Evolutionary conservation across 2,329 filamentous ascomycete species (phyloP), one percentile per base, ranked within the genome.

Genomic region (Curvularia verruculosa): DNA sequence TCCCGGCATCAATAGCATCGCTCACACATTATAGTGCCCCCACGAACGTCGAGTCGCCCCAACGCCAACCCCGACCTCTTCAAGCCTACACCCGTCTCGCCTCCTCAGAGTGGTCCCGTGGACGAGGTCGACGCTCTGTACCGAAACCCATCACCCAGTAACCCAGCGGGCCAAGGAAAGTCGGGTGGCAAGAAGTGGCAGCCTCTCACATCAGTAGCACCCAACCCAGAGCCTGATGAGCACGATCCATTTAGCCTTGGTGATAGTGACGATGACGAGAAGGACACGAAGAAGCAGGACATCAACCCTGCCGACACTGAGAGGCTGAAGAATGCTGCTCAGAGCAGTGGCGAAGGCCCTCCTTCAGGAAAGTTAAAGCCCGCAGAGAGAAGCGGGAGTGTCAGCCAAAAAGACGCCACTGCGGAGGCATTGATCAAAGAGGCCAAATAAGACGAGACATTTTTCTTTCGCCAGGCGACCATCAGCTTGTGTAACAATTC

Each of bases 241-340:
- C 94, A 96, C 68, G 95, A 99, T 72, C 95, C 95, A 0, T 99
- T 99, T 79, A 97, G 92, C 70, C 84, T 99, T 13, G 95, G 95
- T 5, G 94, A 98, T 68, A 96, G 92, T 70, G 94, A 98, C 66
- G 95, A 99, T 77, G 89, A 89, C 66, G 91, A 93, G 47, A 78
- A 93, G 51, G 77, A 81, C 15, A 7, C 29, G 7, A 95, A 92
- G 78, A 83, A 84, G 46, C 88, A 87, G 73, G 86, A 87, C 55
- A 69, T 80, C 46, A 80, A 81, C 53, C 76, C 82, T 50, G 82
- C 87, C 57, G 82, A 82, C 57, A 82, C 74, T 1, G 79, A 81
- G 66, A 67, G 81, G 50, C 64, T 82, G 58, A 85, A 85, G 75
- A 77, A 79, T 63, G 74, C 78, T 19, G 81, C 81, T 7, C 75